These are phyloP conservation scores for Ogataea glucozyma DNA, from an alignment of 805 yeast genomes.

Conservation along the genomic window DNA sequence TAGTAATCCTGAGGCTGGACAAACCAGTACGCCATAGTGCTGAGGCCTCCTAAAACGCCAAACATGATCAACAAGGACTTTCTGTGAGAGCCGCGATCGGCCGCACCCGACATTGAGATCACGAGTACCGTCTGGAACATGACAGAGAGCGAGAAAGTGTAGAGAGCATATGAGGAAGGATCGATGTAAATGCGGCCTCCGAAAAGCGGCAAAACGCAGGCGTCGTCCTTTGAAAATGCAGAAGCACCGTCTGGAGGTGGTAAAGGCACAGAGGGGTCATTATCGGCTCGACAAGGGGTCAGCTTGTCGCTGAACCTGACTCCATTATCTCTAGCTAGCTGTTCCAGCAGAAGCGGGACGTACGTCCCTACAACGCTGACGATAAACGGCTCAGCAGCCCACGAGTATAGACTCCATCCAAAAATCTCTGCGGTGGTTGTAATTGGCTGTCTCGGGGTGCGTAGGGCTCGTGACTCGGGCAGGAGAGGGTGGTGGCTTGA, in stretches of 20 bases:
- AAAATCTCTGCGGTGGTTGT: conserved; percentile 46
- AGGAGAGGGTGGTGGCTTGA: neutral
- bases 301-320: conserved; percentile 60
- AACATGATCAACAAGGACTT: conserved; percentile 55
- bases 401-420: conserved; percentile 71
- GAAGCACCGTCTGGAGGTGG: conserved; percentile 29
- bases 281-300: conserved; percentile 48
- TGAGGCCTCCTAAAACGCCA: conserved; percentile 58
- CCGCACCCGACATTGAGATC: conserved; percentile 70
- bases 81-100: conserved; percentile 63
- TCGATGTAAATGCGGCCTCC: conserved; percentile 49
- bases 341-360: conserved; percentile 70
- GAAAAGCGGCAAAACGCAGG: conserved; percentile 38
- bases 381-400: conserved; percentile 80
- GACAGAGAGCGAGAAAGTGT: conserved; percentile 72
- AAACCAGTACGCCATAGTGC: conserved; percentile 48
- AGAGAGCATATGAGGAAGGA: conserved; percentile 71
- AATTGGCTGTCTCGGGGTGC: conserved; percentile 13
- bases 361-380: conserved; percentile 80
- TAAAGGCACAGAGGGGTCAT: conserved; percentile 33
- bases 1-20: conserved; percentile 46
- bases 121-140: conserved; percentile 70
- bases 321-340: conserved; percentile 71
- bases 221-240: conserved; percentile 12
- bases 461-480: neutral